These are phyloP conservation scores for Fonsecaea pedrosoi DNA, from an alignment of 2,329 filamentous ascomycete species.

Conservation along the genomic window DNA sequence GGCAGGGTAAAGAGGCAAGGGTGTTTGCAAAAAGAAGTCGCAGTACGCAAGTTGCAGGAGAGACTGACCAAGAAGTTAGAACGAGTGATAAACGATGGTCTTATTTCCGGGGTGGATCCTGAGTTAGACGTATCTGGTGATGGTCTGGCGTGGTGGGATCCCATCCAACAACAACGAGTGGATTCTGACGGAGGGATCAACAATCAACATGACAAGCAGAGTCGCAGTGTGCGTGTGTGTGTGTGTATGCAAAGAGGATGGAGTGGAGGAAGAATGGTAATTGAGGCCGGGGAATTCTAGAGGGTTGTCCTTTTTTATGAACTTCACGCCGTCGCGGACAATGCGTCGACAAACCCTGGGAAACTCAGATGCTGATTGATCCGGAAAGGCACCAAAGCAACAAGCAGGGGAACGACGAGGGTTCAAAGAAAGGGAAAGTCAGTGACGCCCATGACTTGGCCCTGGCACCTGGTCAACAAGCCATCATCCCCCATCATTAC, in stretches of 20 bases:
- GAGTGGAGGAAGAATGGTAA: too few relatives aligned
- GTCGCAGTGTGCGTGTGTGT: not conserved
- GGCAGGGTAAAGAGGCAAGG: slow-evolving; percentile 1
- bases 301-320: too few relatives aligned
- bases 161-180: slow-evolving; percentile 2
- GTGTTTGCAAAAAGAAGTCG: not conserved
- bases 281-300: too few relatives aligned
- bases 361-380: slow-evolving; percentile 15
- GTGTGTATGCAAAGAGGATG: too few relatives aligned
- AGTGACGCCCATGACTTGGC: slow-evolving; percentile 12
- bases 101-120: slow-evolving; percentile 23
- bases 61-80: slow-evolving; percentile 17
- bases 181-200: not conserved
- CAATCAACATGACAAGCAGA: not conserved
- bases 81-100: slow-evolving; percentile 19
- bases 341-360: too few relatives aligned
- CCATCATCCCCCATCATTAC: not conserved
- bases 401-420: too few relatives aligned
- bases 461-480: not conserved
- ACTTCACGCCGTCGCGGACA: too few relatives aligned
- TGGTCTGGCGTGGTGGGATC: slow-evolving; percentile 6
- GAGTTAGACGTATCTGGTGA: slow-evolving; percentile 8
- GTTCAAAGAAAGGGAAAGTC: not conserved
- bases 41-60: slow-evolving; percentile 12
- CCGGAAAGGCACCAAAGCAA: not conserved